A percentile compares a stretch with the other conserved stretches of the same genome.
These are phyloP conservation scores for Aspergillus neotritici DNA, from an alignment of 2,329 filamentous ascomycete species.

Conservation along the genomic window DNA sequence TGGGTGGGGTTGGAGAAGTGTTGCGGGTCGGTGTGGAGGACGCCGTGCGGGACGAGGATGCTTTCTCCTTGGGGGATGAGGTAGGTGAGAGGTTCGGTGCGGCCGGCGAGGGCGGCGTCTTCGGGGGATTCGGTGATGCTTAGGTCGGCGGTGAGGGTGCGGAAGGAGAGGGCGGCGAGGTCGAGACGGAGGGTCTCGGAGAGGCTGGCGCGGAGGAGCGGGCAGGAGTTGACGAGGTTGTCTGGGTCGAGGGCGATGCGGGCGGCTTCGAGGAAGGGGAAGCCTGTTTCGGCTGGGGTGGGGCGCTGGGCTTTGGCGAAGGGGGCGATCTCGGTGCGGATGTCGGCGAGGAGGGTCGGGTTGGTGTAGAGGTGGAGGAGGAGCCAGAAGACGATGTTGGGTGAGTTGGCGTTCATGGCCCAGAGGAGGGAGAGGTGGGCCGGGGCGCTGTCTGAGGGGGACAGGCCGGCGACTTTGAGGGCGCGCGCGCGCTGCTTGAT, in stretches of 20 bases:
- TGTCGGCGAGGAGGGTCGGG: slow-evolving; percentile 35
- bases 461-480: slow-evolving; percentile 36
- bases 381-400: slow-evolving; percentile 50
- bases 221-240: slow-evolving; percentile 40
- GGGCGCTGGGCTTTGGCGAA: slow-evolving; percentile 37
- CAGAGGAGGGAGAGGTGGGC: slow-evolving; percentile 49
- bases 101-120: slow-evolving; percentile 30
- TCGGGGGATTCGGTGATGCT: slow-evolving; percentile 35
- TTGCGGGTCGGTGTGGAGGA: slow-evolving; percentile 39
- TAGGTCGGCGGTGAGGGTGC: slow-evolving; percentile 36
- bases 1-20: slow-evolving; percentile 38
- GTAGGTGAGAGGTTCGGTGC: slow-evolving; percentile 33
- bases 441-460: slow-evolving; percentile 33
- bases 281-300: slow-evolving; percentile 32
- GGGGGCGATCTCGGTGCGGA: slow-evolving; percentile 43
- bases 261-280: slow-evolving; percentile 41
- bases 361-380: slow-evolving; percentile 43
- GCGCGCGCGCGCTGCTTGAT: slow-evolving; percentile 39
- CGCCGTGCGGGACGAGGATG: slow-evolving; percentile 41
- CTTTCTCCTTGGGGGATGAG: slow-evolving; percentile 39
- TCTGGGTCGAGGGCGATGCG: slow-evolving; percentile 39
- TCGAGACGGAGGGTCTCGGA: slow-evolving; percentile 45
- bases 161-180: slow-evolving; percentile 39
- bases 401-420: slow-evolving; percentile 51
- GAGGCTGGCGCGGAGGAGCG: slow-evolving; percentile 43